These are phyloP conservation scores for Penicillium sp. DNA, from an alignment of 2,329 filamentous ascomycete species.

Conservation along the genomic window DNA sequence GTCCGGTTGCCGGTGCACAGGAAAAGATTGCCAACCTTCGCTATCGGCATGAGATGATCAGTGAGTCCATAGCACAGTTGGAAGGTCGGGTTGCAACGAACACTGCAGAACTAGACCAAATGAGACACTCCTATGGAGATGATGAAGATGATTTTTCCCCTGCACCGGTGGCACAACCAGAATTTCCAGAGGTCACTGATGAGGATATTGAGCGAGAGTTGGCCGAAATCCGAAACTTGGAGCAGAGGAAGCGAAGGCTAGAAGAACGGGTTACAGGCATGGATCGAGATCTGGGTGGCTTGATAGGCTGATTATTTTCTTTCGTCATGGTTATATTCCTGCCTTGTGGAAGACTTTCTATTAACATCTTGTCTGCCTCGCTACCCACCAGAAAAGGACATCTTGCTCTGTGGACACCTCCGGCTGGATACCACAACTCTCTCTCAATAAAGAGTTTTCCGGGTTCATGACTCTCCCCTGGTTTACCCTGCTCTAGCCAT, in stretches of 20 bases:
- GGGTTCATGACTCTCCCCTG: not conserved
- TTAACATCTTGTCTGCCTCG: not conserved
- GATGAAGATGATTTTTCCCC: conserved; percentile 56
- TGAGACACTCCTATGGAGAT: conserved; percentile 62
- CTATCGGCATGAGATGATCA: conserved; percentile 68
- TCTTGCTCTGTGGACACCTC: not conserved
- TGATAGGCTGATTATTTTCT: conserved; percentile 49
- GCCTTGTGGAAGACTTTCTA: not conserved
- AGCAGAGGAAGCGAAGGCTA: conserved; percentile 61
- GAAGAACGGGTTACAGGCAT: conserved; percentile 67
- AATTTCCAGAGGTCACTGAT: conserved; percentile 37
- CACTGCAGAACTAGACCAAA: conserved; percentile 67
- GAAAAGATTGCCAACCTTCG: conserved; percentile 75
- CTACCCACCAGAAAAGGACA: not conserved
- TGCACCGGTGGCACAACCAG: conserved; percentile 32
- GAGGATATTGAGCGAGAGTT: conserved; percentile 49
- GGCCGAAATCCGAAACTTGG: conserved; percentile 60
- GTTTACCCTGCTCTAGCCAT: not conserved
- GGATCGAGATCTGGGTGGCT: conserved; percentile 65
- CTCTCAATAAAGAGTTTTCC: not conserved
- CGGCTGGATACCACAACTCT: not conserved
- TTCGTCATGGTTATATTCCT: not conserved
- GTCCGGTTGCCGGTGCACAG: conserved; percentile 71
- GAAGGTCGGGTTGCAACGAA: conserved; percentile 79
- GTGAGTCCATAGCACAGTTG: conserved; percentile 74